These are phyloP conservation scores for Arabidopsis thaliana DNA, from an alignment of 345 rosid genomes.

Conservation along the genomic window DNA sequence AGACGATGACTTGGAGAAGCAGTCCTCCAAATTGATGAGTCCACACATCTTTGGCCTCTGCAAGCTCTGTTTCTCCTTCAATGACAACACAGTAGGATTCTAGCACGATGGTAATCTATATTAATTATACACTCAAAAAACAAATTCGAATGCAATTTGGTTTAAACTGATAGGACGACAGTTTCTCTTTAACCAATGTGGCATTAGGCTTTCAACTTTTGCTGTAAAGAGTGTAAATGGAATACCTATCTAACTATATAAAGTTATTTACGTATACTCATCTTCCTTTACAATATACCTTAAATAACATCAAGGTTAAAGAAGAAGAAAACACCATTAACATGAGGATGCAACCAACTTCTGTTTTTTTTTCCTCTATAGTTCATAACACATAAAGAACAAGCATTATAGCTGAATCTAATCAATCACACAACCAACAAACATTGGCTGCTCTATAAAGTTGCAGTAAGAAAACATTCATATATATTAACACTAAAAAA, in stretches of 20 bases:
- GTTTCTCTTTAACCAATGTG: too few species aligned
- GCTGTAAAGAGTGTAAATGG: slow-evolving; percentile 5
- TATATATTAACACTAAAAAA: too few species aligned
- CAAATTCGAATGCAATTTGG: slow-evolving; percentile 2
- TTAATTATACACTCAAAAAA: not conserved
- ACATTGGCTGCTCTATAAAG: not conserved
- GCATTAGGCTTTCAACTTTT: slow-evolving; percentile 13
- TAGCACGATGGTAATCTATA: slow-evolving; percentile 51
- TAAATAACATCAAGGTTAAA: too few species aligned
- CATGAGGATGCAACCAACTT: not conserved
- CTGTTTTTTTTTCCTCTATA: not conserved
- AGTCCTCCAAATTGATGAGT: slow-evolving; percentile 54
- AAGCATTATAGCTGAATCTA: not conserved
- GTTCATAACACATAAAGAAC: not conserved
- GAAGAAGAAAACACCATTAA: too few species aligned
- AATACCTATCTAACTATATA: not conserved
- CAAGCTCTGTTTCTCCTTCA: slow-evolving; percentile 53
- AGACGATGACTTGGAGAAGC: slow-evolving; percentile 62
- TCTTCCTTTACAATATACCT: slow-evolving; percentile 2
- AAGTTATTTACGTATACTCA: slow-evolving; percentile 5
- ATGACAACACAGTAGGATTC: slow-evolving; percentile 51
- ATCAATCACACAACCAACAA: not conserved
- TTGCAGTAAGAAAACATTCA: not conserved
- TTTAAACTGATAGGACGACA: not conserved
- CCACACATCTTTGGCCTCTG: slow-evolving; percentile 42